These are phyloP conservation scores for Taphrina communis DNA, from an alignment of 1,139 yeast species.

Conservation along the genomic window DNA sequence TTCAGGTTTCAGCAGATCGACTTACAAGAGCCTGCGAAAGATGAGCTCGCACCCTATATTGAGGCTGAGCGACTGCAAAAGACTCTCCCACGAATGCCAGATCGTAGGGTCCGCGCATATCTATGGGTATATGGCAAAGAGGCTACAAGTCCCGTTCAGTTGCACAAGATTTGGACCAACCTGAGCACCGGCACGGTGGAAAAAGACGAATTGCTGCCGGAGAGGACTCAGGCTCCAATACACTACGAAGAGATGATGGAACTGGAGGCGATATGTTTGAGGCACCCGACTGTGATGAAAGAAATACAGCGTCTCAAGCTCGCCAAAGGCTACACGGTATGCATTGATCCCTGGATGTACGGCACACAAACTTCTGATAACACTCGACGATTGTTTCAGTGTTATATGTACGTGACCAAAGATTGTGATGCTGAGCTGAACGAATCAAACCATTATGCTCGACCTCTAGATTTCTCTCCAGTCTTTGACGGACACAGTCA, in stretches of 20 bases:
- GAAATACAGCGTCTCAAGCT: conserved; percentile 62
- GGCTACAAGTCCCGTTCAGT: conserved; percentile 8
- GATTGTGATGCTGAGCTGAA: conserved; percentile 68
- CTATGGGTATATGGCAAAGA: conserved; percentile 27
- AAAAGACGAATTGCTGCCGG: conserved; percentile 17
- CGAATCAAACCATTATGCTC: conserved; percentile 75
- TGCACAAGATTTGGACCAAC: conserved; percentile 27
- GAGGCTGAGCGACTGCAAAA: conserved; percentile 49
- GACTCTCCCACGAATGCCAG: too few species aligned
- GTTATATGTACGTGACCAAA: conserved; percentile 74
- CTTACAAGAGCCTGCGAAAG: conserved; percentile 70
- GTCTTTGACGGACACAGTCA: conserved; percentile 70
- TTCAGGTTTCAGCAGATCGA: conserved; percentile 71
- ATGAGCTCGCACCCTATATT: conserved; percentile 67
- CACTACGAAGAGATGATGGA: conserved; percentile 68
- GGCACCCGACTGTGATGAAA: conserved; percentile 75
- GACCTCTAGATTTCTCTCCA: conserved; percentile 82
- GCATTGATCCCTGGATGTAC: conserved; percentile 85
- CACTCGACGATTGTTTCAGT: conserved; percentile 75
- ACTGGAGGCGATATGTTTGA: conserved; percentile 69
- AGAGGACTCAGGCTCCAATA: conserved; percentile 65
- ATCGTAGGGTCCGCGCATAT: conserved; percentile 7
- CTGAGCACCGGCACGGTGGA: conserved; percentile 8
- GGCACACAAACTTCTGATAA: conserved; percentile 87
- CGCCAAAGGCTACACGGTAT: conserved; percentile 68